These are phyloP conservation scores for Trichoderma asperelloides DNA, from an alignment of 495 filamentous ascomycete genomes.

Conservation along the genomic window DNA sequence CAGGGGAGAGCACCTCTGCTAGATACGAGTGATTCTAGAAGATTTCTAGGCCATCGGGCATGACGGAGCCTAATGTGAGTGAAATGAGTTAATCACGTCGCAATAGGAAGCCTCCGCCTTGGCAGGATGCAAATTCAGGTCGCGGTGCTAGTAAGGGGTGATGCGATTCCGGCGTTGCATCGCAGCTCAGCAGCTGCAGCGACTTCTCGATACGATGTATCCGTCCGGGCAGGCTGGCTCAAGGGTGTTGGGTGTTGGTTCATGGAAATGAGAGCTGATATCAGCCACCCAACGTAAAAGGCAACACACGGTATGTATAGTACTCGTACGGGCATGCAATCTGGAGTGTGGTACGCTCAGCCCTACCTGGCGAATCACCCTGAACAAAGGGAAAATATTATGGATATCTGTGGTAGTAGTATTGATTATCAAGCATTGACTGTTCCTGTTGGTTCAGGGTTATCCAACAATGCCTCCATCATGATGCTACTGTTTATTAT, in stretches of 20 bases:
- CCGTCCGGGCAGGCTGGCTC: background rate
- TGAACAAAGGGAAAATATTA: background rate
- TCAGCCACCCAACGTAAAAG: background rate
- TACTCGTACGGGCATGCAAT: background rate
- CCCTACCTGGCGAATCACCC: background rate
- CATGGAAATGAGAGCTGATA: background rate
- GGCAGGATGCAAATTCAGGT: background rate
- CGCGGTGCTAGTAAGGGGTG: background rate
- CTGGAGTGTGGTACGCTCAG: background rate
- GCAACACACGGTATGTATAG: background rate
- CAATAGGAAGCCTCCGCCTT: background rate
- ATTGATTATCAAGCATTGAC: background rate
- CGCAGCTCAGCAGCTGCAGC: background rate
- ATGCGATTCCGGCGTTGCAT: background rate
- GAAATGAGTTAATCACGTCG: background rate
- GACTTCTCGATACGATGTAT: background rate
- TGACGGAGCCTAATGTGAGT: background rate
- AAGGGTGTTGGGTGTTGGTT: slow-evolving; percentile 2
- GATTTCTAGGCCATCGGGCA: background rate
- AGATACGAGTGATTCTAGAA: background rate
- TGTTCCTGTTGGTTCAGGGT: background rate
- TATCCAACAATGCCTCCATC: background rate
- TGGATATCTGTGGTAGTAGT: background rate
- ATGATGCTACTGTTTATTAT: background rate
- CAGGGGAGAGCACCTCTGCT: background rate